These are phyloP conservation scores for Apophysomyces trapeziformis DNA, from an alignment of 371 early-diverging fungal species.

Conservation along the genomic window DNA sequence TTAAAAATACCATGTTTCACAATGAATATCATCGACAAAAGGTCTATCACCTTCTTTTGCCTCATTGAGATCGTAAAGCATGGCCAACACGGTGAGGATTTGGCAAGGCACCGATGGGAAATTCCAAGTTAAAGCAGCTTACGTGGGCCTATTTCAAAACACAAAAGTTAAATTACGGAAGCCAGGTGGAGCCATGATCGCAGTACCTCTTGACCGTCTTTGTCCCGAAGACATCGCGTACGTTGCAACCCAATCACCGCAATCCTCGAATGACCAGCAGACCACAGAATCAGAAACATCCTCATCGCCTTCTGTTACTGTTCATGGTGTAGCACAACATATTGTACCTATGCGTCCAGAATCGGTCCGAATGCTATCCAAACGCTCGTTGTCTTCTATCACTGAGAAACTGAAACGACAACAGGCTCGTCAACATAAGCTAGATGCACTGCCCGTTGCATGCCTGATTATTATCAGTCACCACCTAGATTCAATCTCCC, in stretches of 20 bases:
- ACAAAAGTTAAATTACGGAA: constrained; percentile 47
- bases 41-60: background rate
- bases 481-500: constrained; percentile 29
- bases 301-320: constrained; percentile 2
- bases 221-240: constrained; percentile 41
- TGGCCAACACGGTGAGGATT: constrained; percentile 12
- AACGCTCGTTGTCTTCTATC: constrained; percentile 32
- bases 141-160: constrained; percentile 41
- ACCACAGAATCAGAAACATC: background rate
- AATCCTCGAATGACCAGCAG: background rate
- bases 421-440: constrained; percentile 17
- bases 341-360: constrained; percentile 25
- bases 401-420: constrained; percentile 20
- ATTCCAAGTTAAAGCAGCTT: constrained; percentile 41
- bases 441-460: constrained; percentile 16
- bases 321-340: constrained; percentile 20
- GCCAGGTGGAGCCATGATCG: constrained; percentile 38
- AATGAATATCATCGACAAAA: background rate
- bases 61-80: background rate
- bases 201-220: constrained; percentile 40
- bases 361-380: constrained; percentile 26
- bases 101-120: constrained; percentile 48
- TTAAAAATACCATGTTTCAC: background rate
- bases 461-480: constrained; percentile 2
- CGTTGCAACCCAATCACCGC: constrained; percentile 22